phyloP scores from a whole-genome alignment of 1,139 yeast genomes.

The Geotrichum fermentans region DNA sequence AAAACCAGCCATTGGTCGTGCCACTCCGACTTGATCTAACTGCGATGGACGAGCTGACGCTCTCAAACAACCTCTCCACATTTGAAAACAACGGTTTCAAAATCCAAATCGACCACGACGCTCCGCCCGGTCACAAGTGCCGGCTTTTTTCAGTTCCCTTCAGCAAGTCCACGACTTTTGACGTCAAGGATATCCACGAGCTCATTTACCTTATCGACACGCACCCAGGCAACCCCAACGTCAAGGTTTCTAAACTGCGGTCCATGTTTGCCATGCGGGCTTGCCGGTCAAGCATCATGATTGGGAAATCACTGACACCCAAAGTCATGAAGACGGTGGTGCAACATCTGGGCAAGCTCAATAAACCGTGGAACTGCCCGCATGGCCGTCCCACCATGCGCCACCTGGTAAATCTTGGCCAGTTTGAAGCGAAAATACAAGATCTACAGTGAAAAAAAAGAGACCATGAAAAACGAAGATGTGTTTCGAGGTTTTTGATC shows the following conservation, averaged over 20 bases:
- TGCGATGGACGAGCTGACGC: conserved; percentile 69
- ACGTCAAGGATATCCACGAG: conserved; percentile 64
- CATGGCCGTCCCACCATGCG: conserved; percentile 98
- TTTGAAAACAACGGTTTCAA: conserved; percentile 76
- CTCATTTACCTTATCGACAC: conserved; percentile 54
- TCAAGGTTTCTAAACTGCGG: conserved; percentile 73
- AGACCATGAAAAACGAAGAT: too few relatives aligned
- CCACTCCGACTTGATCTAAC: conserved; percentile 64
- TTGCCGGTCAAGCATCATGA: conserved; percentile 89
- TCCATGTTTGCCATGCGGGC: conserved; percentile 91
- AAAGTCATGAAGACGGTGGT: conserved; percentile 66
- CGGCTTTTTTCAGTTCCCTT: conserved; percentile 61
- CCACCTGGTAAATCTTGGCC: conserved; percentile 57
- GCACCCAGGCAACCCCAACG: conserved; percentile 35
- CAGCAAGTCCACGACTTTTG: conserved; percentile 66
- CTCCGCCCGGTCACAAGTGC: conserved; percentile 55
- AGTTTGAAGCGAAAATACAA: conserved; percentile 9
- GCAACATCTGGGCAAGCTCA: conserved; percentile 59
- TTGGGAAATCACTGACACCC: conserved; percentile 63
- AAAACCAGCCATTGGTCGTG: conserved; percentile 64
- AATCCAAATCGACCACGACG: conserved; percentile 47
- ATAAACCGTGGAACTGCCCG: conserved; percentile 98
- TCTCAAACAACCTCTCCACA: conserved; percentile 52
- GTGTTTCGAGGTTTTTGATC: too few relatives aligned
- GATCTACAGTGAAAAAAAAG: too few relatives aligned